Evolutionary conservation across 768 basidiomycete species (phyloP).

Genomic region (Pulveroboletus ravenelii): DNA sequence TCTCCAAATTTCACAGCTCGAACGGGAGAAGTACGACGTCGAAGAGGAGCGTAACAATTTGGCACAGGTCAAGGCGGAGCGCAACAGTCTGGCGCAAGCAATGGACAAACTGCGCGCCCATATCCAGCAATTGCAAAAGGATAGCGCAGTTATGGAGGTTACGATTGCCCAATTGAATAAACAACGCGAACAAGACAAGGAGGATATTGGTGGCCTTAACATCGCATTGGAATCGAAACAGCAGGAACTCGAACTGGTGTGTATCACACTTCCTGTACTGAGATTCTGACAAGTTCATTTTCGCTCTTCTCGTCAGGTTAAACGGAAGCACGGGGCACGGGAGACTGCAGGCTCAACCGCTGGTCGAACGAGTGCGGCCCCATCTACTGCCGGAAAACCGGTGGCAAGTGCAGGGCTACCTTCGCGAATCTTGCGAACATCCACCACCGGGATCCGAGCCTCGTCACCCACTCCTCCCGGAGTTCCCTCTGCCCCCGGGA

Average conservation of each 20-base stretch:
- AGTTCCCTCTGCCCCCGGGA: constrained; percentile 30
- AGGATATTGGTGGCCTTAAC: constrained; percentile 79
- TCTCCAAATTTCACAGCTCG: constrained; percentile 65
- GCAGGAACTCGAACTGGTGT: constrained; percentile 85
- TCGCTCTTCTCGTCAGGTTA: constrained; percentile 42
- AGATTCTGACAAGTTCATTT: neutral
- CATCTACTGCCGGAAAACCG: constrained; percentile 22
- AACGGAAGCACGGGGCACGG: constrained; percentile 55
- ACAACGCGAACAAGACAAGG: constrained; percentile 60
- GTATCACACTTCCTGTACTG: constrained; percentile 22
- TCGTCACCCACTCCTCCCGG: constrained; percentile 32
- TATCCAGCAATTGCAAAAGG: constrained; percentile 67
- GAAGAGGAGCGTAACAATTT: constrained; percentile 42
- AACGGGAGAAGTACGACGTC: constrained; percentile 54
- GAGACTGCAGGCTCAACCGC: constrained; percentile 55
- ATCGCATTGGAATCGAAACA: constrained; percentile 93
- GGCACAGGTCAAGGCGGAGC: constrained; percentile 30
- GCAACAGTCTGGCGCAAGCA: constrained; percentile 39
- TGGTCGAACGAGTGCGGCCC: constrained; percentile 42
- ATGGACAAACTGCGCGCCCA: constrained; percentile 56
- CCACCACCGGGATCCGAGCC: no score
- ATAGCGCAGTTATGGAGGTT: constrained; percentile 82
- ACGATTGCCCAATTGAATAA: constrained; percentile 70
- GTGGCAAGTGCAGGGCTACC: constrained; percentile 41
- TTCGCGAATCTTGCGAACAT: constrained; percentile 24